Conservation (phyloP, 768 basidiomycete species). For the Collybia nuda region DNA sequence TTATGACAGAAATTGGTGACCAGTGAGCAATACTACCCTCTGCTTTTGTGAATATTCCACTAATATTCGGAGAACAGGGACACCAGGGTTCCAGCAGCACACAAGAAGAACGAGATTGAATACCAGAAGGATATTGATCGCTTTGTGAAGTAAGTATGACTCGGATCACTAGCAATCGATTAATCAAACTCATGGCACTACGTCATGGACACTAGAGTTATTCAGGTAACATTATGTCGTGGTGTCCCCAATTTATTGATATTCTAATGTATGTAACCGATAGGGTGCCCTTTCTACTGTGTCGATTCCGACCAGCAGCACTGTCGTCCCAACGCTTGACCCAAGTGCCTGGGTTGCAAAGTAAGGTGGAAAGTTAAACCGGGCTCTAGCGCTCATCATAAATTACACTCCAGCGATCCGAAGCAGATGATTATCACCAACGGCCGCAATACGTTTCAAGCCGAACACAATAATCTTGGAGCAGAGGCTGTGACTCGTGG, state of each 20-base stretch:
- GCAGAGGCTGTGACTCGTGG: constrained; percentile 6
- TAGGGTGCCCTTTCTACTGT: too few species aligned
- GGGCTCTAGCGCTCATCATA: too few species aligned
- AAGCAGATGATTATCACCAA: neutral
- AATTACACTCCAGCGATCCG: too few species aligned
- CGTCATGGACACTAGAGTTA: neutral
- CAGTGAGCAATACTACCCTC: constrained; percentile 8
- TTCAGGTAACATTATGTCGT: neutral
- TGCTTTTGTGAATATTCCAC: neutral
- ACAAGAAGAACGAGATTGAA: constrained; percentile 32
- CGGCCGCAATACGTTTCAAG: constrained; percentile 4
- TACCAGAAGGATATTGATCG: constrained; percentile 33
- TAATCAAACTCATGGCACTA: too few species aligned
- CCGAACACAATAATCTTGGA: constrained; percentile 7
- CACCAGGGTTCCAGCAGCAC: constrained; percentile 9
- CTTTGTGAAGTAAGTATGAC: constrained; percentile 18
- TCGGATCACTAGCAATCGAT: neutral
- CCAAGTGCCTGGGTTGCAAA: neutral
- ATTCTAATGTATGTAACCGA: too few species aligned
- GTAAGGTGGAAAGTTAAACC: neutral
- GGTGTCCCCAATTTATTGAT: too few species aligned
- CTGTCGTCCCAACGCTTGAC: neutral
- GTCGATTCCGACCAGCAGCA: neutral
- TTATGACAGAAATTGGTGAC: constrained; percentile 18
- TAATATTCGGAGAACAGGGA: too few species aligned